Base-by-base conservation (phyloP, 75 land plant genomes). In the Sequoiadendron giganteum region DNA sequence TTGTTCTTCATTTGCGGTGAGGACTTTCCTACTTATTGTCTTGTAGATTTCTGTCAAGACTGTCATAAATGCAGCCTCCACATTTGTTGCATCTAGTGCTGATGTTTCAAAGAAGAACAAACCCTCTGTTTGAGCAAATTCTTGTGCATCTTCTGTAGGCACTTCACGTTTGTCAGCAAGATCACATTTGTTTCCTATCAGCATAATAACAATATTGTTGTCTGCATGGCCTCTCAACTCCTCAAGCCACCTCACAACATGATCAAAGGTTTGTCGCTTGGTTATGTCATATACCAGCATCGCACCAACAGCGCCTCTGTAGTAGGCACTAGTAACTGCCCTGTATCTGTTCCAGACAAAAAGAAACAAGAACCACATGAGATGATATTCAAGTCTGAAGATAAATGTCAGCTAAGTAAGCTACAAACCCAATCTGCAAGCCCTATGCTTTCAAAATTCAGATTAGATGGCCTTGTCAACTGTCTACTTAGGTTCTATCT, bases 81-180 rank as follows among this genome's bases (percentile, higher is more conserved):
- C 95, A 86, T 94, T 94, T 14, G 90, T 94, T 5, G 95, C 87
- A 7, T 92, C 90, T 56, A 94, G 84, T 30, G 95, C 92, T 16
- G 95, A 94, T 21, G 91, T 94, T 85, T 94, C 95, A 55, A 94
- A 77, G 83, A 91, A 93, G 72, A 79, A 93, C 30, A 93, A 85
- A 49, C 87, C 91, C 79, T 91, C 95, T 52, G 84, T 92, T 70
- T 93, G 79, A 45, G 95, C 91, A 82, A 91, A 91, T 55, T 90
- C 92, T 84, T 87, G 65, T 39, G 83, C 91, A 65, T 86, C 90
- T 55, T 90, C 91, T 16, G 81, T 40, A 38, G 87, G 87, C 38
- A 90, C 90, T 18, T 83, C 85, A 34, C 91, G 55, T n/a, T 49
- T 81, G 40, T 89, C 89, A 40, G 56, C 52, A 4, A 89, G 85